Evolutionary conservation across 2,329 filamentous ascomycete genomes (phyloP).

Genomic region (Coniochaeta ligniaria): DNA sequence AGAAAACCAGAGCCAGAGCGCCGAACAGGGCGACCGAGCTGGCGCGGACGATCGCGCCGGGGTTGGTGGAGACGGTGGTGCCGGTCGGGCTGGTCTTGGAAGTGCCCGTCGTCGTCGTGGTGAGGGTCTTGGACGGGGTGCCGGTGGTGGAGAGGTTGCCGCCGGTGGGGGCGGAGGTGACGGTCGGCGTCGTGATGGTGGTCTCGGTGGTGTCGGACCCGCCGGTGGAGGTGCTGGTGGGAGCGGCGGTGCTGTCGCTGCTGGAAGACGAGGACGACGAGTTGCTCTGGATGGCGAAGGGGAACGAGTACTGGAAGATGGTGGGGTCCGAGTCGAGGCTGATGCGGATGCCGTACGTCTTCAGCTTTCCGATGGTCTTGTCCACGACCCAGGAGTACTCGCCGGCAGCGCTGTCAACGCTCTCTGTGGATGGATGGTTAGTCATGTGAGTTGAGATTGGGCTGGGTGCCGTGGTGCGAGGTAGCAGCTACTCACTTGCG

Average conservation of each 20-base stretch:
- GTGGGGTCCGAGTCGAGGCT: constrained; percentile 35
- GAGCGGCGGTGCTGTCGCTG: constrained; percentile 2
- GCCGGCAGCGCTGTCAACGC: constrained; percentile 36
- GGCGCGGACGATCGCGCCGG: constrained; percentile 32
- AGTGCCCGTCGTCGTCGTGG: constrained; percentile 6
- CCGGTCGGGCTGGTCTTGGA: constrained; percentile 5
- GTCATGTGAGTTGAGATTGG: neutral
- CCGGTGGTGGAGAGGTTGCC: constrained; percentile 11
- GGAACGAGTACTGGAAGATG: constrained; percentile 56
- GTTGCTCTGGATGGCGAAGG: constrained; percentile 42
- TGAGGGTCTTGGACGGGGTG: constrained; percentile 6
- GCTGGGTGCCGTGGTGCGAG: neutral
- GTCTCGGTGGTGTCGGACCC: constrained; percentile 16
- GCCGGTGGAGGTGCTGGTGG: constrained; percentile 6
- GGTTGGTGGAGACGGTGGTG: constrained; percentile 18
- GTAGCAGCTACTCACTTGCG: constrained; percentile 36
- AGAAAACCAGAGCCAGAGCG: constrained; percentile 14
- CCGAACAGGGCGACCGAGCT: constrained; percentile 15
- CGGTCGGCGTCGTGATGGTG: constrained; percentile 15
- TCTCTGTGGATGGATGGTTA: constrained; percentile 27
- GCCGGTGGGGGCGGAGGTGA: constrained; percentile 10
- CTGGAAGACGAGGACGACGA: constrained; percentile 13
- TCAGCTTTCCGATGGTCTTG: constrained; percentile 32
- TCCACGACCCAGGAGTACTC: constrained; percentile 44
- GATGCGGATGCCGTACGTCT: constrained; percentile 53